Conservation (phyloP, 1,284 basidiomycete genomes). For the Sanghuangporus weigelae region DNA sequence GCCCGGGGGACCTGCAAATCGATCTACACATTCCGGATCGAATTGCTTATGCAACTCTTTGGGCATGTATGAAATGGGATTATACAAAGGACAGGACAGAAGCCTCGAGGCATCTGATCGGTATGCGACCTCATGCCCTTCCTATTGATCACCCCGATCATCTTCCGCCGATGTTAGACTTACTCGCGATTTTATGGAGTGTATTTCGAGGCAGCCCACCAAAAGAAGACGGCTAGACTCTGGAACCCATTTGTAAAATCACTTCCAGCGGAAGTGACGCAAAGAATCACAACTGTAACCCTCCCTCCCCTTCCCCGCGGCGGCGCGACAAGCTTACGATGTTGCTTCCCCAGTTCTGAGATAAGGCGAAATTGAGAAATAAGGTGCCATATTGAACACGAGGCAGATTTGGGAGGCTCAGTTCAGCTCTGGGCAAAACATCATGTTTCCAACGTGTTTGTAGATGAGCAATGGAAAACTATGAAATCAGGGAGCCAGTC, state of each 20-base stretch:
- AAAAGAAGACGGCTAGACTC: too few species aligned
- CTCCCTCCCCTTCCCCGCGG: too few species aligned
- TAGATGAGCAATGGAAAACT: background rate
- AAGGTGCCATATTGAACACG: background rate
- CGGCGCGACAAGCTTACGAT: too few species aligned
- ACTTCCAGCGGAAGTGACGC: too few species aligned
- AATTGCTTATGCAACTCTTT: background rate
- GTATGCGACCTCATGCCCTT: background rate
- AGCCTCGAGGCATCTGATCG: slow-evolving; percentile 9
- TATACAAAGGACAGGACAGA: background rate
- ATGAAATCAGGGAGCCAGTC: too few species aligned
- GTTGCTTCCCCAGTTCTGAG: too few species aligned
- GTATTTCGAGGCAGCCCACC: too few species aligned
- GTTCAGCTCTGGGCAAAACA: background rate
- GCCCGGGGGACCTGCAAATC: background rate
- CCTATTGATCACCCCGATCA: background rate
- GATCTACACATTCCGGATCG: background rate
- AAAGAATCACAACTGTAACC: too few species aligned
- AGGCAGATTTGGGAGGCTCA: slow-evolving; percentile 8
- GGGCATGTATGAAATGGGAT: background rate
- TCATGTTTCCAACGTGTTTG: background rate
- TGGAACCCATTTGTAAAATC: too few species aligned
- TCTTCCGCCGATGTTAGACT: background rate
- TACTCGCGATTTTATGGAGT: too few species aligned
- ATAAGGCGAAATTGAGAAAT: background rate